Conservation (phyloP, 306 rosid species). For the Acacia confusa region DNA sequence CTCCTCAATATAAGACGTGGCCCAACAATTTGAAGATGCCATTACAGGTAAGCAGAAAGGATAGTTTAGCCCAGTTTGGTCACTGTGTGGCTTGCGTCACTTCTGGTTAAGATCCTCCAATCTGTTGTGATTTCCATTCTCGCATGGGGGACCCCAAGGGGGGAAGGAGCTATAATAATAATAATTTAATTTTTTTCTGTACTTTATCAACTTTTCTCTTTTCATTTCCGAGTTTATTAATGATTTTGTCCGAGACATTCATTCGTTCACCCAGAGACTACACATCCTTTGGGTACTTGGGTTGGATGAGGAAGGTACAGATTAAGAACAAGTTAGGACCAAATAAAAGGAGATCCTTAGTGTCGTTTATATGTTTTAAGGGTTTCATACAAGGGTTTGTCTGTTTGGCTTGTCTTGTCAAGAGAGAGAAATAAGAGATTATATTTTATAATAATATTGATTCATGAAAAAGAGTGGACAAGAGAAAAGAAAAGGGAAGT, state of each 20-base stretch:
- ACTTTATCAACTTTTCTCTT: conserved; percentile 1
- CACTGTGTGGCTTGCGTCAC: conserved; percentile 53
- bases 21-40: conserved; percentile 60
- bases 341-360: background rate
- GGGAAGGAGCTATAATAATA: background rate
- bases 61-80: conserved; percentile 51
- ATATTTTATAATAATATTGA: background rate
- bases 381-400: background rate
- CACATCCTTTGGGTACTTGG: conserved; percentile 15
- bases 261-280: conserved; percentile 21
- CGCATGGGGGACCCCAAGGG: conserved; percentile 47
- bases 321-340: conserved; percentile 20
- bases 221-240: background rate
- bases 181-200: background rate
- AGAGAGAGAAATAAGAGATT: background rate
- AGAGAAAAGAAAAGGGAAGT: background rate
- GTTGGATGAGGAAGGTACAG: conserved; percentile 30
- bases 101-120: conserved; percentile 45
- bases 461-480: background rate
- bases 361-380: background rate
- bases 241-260: conserved; percentile 44
- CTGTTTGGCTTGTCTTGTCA: conserved; percentile 13
- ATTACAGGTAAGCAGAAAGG: conserved; percentile 61
- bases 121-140: conserved; percentile 44
- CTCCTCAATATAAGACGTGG: conserved; percentile 59